phyloP scores from a whole-genome alignment of 345 rosid genomes.

The Populus nigra region DNA sequence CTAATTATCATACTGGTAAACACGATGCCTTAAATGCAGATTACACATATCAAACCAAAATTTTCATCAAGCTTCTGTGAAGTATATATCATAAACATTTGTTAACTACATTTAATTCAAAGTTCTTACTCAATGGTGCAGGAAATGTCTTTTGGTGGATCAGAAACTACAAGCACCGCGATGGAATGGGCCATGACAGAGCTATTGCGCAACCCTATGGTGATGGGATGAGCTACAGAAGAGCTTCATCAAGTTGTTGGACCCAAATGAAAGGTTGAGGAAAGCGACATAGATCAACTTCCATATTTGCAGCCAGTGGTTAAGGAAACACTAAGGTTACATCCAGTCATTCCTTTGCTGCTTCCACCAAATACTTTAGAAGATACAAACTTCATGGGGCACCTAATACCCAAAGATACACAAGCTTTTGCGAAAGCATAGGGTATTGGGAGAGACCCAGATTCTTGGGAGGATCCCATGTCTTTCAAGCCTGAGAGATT shows the following conservation, averaged over 20 bases:
- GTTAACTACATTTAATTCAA: background rate
- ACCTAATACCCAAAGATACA: slow-evolving; percentile 8
- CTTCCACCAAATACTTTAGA: slow-evolving; percentile 5
- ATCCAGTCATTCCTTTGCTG: slow-evolving; percentile 8
- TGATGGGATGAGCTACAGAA: slow-evolving; percentile 14
- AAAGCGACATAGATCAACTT: slow-evolving; percentile 12
- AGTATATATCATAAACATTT: too few species aligned
- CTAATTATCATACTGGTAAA: slow-evolving; percentile 16
- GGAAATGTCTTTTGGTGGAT: slow-evolving; percentile 21
- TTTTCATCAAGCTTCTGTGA: background rate
- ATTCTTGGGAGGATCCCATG: slow-evolving; percentile 19
- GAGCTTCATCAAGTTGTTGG: slow-evolving; percentile 17
- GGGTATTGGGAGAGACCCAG: slow-evolving; percentile 24
- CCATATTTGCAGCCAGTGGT: slow-evolving; percentile 15
- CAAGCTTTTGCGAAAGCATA: slow-evolving; percentile 15
- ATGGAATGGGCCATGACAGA: slow-evolving; percentile 20
- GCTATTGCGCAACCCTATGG: slow-evolving; percentile 11
- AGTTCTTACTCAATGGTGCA: background rate
- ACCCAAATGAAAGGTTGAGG: background rate
- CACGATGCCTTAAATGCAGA: background rate
- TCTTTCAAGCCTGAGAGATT: slow-evolving; percentile 20
- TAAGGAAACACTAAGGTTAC: slow-evolving; percentile 6
- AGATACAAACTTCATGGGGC: slow-evolving; percentile 18
- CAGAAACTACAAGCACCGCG: slow-evolving; percentile 18
- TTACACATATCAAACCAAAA: background rate